Evolutionary conservation across 2,329 filamentous ascomycete species (phyloP), one percentile per base, ranked within the genome.

Genomic region (Penicillium sp.): DNA sequence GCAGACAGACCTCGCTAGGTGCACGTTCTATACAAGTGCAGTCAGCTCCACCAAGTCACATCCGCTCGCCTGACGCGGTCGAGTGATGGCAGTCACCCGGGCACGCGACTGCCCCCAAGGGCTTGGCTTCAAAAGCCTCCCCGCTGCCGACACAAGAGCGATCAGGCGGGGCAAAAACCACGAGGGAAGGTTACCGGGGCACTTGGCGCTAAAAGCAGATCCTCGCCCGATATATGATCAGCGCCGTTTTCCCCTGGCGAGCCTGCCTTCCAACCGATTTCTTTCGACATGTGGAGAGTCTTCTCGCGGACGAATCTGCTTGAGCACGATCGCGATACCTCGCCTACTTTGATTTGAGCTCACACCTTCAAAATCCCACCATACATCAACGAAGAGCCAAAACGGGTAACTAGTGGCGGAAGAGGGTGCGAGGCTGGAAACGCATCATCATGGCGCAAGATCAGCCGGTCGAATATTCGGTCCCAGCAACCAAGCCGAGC

Each of bases 181-280:
- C 39, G 17, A 25, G 57, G 49, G 61, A 55, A 43, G 51, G 45
- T 47, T 37, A 35, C 14, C 28, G 28, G 51, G 11, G 58, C 48
- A 31, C 54, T 56, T 31, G 49, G 45, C 67, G 60, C 63, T 68
- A 47, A 68, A 55, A 61, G 48, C 45, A 52, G 63, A 64, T 67
- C 61, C 57, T 52, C 60, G 22, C 34, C 50, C 55, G 45, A 47
- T 68, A 69, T 64, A 68, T 69, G 65, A 67, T 69, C 61, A 52
- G 39, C 65, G 38, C 54, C 48, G 56, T 50, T 50, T 61, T 54
- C 64, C 62, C 59, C 60, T 67, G 49, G 65, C 58, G 39, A 63
- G 41, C 54, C 35, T 11, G 2, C 14, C 38, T 48, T 31, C 14
- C 34, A 12, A 14, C 37, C 17, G 12, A 31, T 43, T 43, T 39